Base-by-base conservation (phyloP, 192 early-diverging fungal species). In the Coemansia sp. region DNA sequence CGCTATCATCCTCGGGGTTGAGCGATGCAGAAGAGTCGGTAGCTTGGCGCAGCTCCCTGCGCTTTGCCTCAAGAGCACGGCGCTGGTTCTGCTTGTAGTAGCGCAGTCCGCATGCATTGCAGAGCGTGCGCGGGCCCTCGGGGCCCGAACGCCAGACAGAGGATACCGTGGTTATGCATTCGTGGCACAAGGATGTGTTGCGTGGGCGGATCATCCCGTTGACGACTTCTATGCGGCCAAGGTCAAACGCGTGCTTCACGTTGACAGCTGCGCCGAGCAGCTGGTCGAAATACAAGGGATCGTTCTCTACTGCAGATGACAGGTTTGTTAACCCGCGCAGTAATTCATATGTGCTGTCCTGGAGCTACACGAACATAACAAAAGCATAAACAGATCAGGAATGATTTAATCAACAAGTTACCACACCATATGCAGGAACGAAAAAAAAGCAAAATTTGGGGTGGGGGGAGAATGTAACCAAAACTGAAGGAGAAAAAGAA, bases 61-160 rank as follows among this genome's bases (percentile, higher is more conserved):
- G 69, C 35, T 75, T 75, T 18, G 74, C 70, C 59, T 81, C 79
- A 21, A 81, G 61, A 7, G 79, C 74, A 0, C 79, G 66, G 15
- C 79, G 73, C 67, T 81, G 79, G 64, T 76, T 83, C 67, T 83
- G 76, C 53, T 85, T 85, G 61, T 85, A 82, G 58, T 83, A 87
- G 16, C 86, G 84, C 31, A 87, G 58, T 0, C 86, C 86, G 55
- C 86, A 87, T 26, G 86, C 86, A 63, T 87, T 87, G 71, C 86
- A 87, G 31, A 87, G 76, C 21, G 84, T 83, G 34, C 79, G 73
- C 12, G 79, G 73, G 58, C 80, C 80, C 34, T 77, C 75, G 58
- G 80, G 80, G 5, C 80, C 80, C 1, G 80, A 82, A 16, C 80
- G 74, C 80, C 80, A 82, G 12, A 82, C 80, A 2, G 80, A 82